Conservation (phyloP, 2,329 filamentous ascomycete species). For the Monosporascus cannonballus region DNA sequence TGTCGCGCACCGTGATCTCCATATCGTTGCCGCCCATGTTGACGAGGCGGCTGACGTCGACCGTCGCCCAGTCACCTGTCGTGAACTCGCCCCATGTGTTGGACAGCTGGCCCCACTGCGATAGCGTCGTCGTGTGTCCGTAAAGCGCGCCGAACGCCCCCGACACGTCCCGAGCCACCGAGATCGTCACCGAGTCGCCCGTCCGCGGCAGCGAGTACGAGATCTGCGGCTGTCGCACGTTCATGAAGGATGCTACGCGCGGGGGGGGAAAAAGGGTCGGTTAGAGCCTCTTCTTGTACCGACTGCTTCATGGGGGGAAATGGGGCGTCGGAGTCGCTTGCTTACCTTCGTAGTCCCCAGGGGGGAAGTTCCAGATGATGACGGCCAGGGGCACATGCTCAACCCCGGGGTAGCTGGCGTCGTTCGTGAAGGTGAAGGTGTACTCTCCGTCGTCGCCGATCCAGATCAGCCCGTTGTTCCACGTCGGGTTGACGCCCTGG, state of each 20-base stretch:
- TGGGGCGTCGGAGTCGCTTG: too few relatives aligned
- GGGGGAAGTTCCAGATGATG: constrained; percentile 20
- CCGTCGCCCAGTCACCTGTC: constrained; percentile 24
- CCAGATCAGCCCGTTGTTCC: constrained; percentile 22
- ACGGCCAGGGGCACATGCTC: constrained; percentile 13
- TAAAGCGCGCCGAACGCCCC: constrained; percentile 34
- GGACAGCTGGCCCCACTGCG: constrained; percentile 30
- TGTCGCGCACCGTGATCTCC: constrained; percentile 24
- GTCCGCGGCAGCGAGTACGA: constrained; percentile 29
- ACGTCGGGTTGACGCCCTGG: constrained; percentile 15
- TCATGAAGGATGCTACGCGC: constrained; percentile 20
- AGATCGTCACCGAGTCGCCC: constrained; percentile 29
- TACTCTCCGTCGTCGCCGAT: constrained; percentile 23
- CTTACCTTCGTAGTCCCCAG: constrained; percentile 10
- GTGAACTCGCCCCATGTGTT: constrained; percentile 40
- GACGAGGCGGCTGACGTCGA: constrained; percentile 32
- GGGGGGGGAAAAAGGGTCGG: not conserved
- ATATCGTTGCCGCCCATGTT: constrained; percentile 37
- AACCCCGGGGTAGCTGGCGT: constrained; percentile 4
- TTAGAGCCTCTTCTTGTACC: too few relatives aligned
- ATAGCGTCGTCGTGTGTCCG: constrained; percentile 20
- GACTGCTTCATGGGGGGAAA: too few relatives aligned
- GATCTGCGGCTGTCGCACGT: constrained; percentile 24
- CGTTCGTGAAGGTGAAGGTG: constrained; percentile 24
- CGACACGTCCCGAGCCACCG: constrained; percentile 29